Base-by-base conservation (phyloP, 2,329 filamentous ascomycete genomes). In the Ascochyta viciae-villosae region DNA sequence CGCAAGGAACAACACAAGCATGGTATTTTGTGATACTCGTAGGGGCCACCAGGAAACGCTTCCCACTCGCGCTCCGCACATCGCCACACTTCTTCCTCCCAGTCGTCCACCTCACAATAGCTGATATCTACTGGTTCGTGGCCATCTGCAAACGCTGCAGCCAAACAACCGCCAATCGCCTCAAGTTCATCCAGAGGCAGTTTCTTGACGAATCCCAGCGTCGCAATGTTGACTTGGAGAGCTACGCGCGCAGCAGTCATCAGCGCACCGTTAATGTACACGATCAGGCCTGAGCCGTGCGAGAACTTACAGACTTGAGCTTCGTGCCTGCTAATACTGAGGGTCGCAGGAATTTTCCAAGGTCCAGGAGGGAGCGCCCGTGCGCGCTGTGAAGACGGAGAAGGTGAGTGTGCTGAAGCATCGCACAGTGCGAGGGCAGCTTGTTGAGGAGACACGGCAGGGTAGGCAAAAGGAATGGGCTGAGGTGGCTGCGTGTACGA, bases 161-260 rank as follows among this genome's bases (percentile, higher is more conserved):
- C 34, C 5, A 37, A 15, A 16, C n/a, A 16, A 6, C 8, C 34
- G 4, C 34, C 34, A 37, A 37, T 22, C 12, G 16, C 34, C 7
- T 10, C 34, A 16, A 37, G 34, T 9, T 37, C 34, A 22, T 16
- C 7, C 1, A 22, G n/a, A 15, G 56, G 42, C 13, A 55, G 22
- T 16, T 43, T 50, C 35, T 41, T 34, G 2, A 15, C 44, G 7
- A 57, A 43, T 15, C 52, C 23, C 12, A 54, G 33, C 10, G 54
- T 54, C 5, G 60, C 54, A 23, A 55, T 31, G 19, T 58, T 54
- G 39, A 50, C 47, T 19, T 50, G 23, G 7, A 59, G 46, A 2
- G 38, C 49, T 43, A 37, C 44, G 0, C 22, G 43, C 19, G 48
- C 23, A 15, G 19, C 22, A 24, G 38, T 15, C 10, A 24, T 24